These are phyloP conservation scores for Sporormia fimetaria DNA, from an alignment of 495 filamentous ascomycete genomes.

Conservation along the genomic window DNA sequence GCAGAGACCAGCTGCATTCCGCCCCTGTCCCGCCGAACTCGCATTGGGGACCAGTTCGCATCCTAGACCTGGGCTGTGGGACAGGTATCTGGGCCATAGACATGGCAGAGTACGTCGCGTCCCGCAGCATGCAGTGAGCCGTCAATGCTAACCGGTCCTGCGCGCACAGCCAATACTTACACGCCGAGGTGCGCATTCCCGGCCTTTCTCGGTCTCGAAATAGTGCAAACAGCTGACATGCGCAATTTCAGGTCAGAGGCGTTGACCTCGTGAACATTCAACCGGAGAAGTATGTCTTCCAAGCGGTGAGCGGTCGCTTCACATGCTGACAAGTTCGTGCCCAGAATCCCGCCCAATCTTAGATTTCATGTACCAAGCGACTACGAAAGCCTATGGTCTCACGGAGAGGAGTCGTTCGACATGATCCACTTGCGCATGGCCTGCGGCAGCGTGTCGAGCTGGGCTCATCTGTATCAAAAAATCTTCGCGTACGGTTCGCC, in stretches of 20 bases:
- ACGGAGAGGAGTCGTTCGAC: slow-evolving; percentile 70
- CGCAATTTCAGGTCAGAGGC: slow-evolving; percentile 45
- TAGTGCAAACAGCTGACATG: slow-evolving; percentile 11
- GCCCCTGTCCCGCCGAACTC: slow-evolving; percentile 38
- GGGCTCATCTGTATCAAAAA: slow-evolving; percentile 62
- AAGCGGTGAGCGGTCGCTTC: slow-evolving; percentile 4
- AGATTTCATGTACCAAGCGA: slow-evolving; percentile 59
- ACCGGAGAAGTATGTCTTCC: slow-evolving; percentile 48
- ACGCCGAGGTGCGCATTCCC: slow-evolving; percentile 36
- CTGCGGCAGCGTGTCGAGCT: slow-evolving; percentile 68
- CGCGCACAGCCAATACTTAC: slow-evolving; percentile 44
- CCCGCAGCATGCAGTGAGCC: slow-evolving; percentile 9
- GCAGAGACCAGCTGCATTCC: slow-evolving; percentile 45
- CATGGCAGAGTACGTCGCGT: slow-evolving; percentile 57
- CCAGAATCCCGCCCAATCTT: slow-evolving; percentile 59
- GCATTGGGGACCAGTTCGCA: slow-evolving; percentile 21
- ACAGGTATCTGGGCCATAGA: slow-evolving; percentile 90
- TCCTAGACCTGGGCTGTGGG: slow-evolving; percentile 78
- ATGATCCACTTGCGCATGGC: slow-evolving; percentile 75
- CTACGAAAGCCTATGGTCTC: slow-evolving; percentile 66
- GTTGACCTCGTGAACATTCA: slow-evolving; percentile 75
- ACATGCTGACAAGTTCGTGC: slow-evolving; percentile 10
- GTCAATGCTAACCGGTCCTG: slow-evolving; percentile 11
- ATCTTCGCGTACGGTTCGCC: slow-evolving; percentile 46
- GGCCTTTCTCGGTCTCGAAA: slow-evolving; percentile 1